These are phyloP conservation scores for Periconia sp. DNA, from an alignment of 2,329 filamentous ascomycete genomes.

Conservation along the genomic window DNA sequence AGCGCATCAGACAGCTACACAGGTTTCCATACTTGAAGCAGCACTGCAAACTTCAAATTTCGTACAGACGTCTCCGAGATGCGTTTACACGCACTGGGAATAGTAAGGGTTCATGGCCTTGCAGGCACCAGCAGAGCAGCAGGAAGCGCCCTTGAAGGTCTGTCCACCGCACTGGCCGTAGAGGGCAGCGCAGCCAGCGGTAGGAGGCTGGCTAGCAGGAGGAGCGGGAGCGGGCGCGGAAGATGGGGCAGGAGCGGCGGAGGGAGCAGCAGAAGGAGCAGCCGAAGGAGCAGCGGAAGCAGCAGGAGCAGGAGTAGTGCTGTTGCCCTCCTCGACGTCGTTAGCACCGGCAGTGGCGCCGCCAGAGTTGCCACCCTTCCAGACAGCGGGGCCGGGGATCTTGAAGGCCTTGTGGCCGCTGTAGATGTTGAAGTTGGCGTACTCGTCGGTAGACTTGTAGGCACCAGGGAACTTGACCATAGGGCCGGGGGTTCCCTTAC, in stretches of 20 bases:
- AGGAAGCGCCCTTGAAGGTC: slow-evolving; percentile 14
- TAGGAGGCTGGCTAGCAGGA: background rate
- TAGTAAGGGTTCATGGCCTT: slow-evolving; percentile 19
- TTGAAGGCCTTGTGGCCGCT: background rate
- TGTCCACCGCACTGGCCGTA: slow-evolving; percentile 20
- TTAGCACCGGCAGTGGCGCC: background rate
- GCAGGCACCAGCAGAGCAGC: slow-evolving; percentile 19
- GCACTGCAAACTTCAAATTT: background rate
- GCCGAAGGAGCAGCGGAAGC: background rate
- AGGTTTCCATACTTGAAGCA: background rate
- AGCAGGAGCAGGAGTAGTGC: background rate
- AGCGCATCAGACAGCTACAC: background rate
- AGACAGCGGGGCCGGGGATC: background rate
- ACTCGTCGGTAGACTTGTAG: slow-evolving; percentile 16
- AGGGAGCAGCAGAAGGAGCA: background rate
- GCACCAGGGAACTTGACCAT: slow-evolving; percentile 46
- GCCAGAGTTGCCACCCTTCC: too few relatives aligned
- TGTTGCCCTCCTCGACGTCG: background rate
- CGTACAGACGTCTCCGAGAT: background rate
- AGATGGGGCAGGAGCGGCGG: background rate
- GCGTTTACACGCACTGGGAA: slow-evolving; percentile 14
- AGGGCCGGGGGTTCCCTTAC: slow-evolving; percentile 38
- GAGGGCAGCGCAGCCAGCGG: slow-evolving; percentile 9
- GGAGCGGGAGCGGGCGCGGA: background rate
- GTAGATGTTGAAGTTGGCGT: background rate